Evolutionary conservation across 2,329 filamentous ascomycete genomes (phyloP), one percentile per base, ranked within the genome.

Genomic region (Acrodontium crateriforme): DNA sequence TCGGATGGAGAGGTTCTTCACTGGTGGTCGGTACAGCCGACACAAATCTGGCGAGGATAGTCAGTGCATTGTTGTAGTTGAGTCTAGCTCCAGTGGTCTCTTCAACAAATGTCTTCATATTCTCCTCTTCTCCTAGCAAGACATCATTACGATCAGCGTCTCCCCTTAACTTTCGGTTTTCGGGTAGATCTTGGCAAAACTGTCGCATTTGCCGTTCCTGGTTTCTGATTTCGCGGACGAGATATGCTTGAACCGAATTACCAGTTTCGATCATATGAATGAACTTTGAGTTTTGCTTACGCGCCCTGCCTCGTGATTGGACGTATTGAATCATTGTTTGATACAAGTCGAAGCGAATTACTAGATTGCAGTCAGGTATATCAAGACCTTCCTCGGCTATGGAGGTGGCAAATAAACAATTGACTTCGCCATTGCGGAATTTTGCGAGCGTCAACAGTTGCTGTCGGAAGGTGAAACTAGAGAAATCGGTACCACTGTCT

Each of bases 321-420:
- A 95, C 75, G 48, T 94, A 95, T 46, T 92, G 81, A 28, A 95
- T 95, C 53, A 93, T 74, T 0, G 87, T 94, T 8, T 68, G 65
- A 54, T 84, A 93, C 2, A 92, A 67, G 47, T 95, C 83, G 45
- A 94, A 98, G 2, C 85, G 62, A 15, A 76, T 55, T 8, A 76
- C 65, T n/a, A 76, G 50, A 38, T 76, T 76, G 53, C 72, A 77
- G 34, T 73, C 68, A 4, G 71, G 71, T 13, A 76, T 72, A 44
- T 77, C 72, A 6, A 77, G 61, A 1, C 72, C 72, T 53, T 77
- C 72, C 45, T 77, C 72, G 3, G 69, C 72, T 2, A 76, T 68
- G 9, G 70, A 72, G 6, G 72, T 77, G 19, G 71, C 65, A 42
- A 77, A 75, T 11, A 74, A 50, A 34, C 70, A 71, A 36, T 74